Conservation (phyloP, 2,329 filamentous ascomycete species). For the Apiospora malaysiana region DNA sequence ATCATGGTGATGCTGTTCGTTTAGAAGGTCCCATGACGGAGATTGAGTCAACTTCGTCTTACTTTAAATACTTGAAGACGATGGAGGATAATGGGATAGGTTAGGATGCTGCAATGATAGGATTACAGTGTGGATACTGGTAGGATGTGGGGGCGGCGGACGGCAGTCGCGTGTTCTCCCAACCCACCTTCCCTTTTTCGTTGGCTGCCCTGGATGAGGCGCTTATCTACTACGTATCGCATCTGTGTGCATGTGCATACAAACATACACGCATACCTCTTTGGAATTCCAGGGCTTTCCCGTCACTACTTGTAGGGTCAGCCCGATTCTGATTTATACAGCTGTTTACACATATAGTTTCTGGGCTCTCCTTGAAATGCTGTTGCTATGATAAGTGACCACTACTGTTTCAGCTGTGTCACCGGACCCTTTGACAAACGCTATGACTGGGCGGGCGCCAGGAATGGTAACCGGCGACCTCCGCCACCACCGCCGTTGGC, state of each 20-base stretch:
- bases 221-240: background rate
- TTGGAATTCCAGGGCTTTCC: background rate
- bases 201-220: background rate
- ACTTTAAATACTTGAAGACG: background rate
- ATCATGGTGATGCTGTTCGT: background rate
- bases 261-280: no score
- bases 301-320: background rate
- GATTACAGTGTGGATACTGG: background rate
- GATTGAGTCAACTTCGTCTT: background rate
- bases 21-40: background rate
- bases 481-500: background rate
- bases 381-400: background rate
- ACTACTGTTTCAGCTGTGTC: slow-evolving; percentile 14
- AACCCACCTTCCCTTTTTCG: background rate
- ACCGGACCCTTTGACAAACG: background rate
- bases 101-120: background rate
- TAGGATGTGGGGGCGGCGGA: background rate
- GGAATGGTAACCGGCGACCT: slow-evolving; percentile 15
- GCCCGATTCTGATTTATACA: background rate
- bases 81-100: no score
- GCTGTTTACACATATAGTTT: background rate
- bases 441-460: slow-evolving; percentile 5
- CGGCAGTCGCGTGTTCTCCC: background rate
- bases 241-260: no score
- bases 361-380: background rate